Base-by-base conservation (phyloP, 176 grass and related monocot genomes). In the Elymus sibiricus region DNA sequence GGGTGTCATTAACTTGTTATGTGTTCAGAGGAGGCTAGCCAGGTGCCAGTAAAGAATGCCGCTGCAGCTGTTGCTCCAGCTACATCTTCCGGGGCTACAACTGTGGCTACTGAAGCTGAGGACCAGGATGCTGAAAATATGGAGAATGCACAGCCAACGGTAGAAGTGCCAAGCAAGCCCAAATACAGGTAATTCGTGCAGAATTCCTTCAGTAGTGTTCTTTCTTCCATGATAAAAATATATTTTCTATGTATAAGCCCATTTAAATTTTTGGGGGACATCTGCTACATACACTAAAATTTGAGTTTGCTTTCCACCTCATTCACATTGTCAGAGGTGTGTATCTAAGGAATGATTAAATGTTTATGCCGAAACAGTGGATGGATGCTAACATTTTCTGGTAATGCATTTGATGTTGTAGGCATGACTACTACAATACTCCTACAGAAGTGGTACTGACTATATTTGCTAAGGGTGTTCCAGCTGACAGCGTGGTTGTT, bases 361-460 rank as follows among this genome's bases (percentile, higher is more conserved):
- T 69, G 27, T 55, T 62, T 77, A 8, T 81, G 43, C 64, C 2
- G 11, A 6, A 46, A 76, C 53, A n/a, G 44, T 2, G 42, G 42
- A 46, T 32, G 65, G 61, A 64, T 46, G 43, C 69, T 84, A 82
- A 77, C 24, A 25, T 58, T 62, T 79, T 80, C 13, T 84, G 6
- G 28, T 81, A 63, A 86, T 70, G 42, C 35, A 38, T 21, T 49
- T 44, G 82, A 29, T 44, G 70, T 58, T 97, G 62, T 77, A 97
- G 95, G 84, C 88, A 97, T 84, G 95, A 94, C 25, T 94, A 72
- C 70, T 97, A 97, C 70, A 94, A 97, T 75, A 89, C 78, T 86
- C 8, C 88, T 76, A 79, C 88, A 12, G 95, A 94, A 37, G 84
- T 91, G 51, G 95, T 97, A 38, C 56, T 97, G 38, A 89, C 90